Conservation (phyloP, 2,329 filamentous ascomycete genomes). For the Calonectria montana region DNA sequence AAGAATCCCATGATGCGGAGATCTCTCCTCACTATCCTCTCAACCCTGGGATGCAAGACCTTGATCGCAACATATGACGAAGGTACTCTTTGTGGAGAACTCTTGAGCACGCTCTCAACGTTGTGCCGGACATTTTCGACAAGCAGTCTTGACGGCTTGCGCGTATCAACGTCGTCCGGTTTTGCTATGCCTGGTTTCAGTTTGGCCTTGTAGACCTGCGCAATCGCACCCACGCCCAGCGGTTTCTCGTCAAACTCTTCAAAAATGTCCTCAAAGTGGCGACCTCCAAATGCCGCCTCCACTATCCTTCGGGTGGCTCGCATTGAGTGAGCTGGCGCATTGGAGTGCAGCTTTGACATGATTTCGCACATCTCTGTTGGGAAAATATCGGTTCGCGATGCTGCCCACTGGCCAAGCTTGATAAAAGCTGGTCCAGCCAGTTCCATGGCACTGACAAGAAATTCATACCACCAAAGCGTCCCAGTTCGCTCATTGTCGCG, state of each 20-base stretch:
- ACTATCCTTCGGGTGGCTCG: slow-evolving; percentile 83
- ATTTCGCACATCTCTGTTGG: slow-evolving; percentile 90
- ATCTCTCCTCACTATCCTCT: slow-evolving; percentile 90
- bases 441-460: slow-evolving; percentile 91
- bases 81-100: slow-evolving; percentile 83
- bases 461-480: slow-evolving; percentile 94
- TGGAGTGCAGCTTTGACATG: slow-evolving; percentile 95
- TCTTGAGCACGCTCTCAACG: slow-evolving; percentile 88
- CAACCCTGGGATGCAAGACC: slow-evolving; percentile 91
- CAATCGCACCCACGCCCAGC: slow-evolving; percentile 93
- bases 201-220: slow-evolving; percentile 97
- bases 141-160: slow-evolving; percentile 58
- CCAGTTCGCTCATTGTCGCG: slow-evolving; percentile 82
- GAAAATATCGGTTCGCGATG: slow-evolving; percentile 95
- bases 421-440: slow-evolving; percentile 95
- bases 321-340: slow-evolving; percentile 92
- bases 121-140: slow-evolving; percentile 80
- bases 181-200: slow-evolving; percentile 82
- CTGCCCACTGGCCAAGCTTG: slow-evolving; percentile 99
- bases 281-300: slow-evolving; percentile 82
- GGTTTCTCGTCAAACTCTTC: slow-evolving; percentile 93
- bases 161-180: slow-evolving; percentile 68
- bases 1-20: slow-evolving; percentile 95
- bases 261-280: slow-evolving; percentile 89
- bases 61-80: slow-evolving; percentile 96